These are phyloP conservation scores for Saccharomycopsis schoenii DNA, from an alignment of 805 yeast species.

Conservation along the genomic window DNA sequence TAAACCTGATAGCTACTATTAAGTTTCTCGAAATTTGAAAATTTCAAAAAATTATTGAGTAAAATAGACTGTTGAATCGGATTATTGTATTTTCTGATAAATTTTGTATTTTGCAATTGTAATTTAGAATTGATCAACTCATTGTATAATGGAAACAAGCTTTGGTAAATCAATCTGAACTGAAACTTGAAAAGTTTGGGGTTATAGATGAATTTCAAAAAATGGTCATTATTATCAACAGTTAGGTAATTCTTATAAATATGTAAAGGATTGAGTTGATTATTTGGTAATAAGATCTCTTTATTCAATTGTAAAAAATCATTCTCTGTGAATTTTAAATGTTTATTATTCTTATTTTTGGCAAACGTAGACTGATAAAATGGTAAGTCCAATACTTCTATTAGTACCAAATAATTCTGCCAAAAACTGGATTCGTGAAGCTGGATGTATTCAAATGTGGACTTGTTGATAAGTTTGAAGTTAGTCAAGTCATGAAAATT, in stretches of 20 bases:
- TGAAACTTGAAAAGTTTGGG: slow-evolving; percentile 27
- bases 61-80: slow-evolving; percentile 45
- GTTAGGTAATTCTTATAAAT: slow-evolving; percentile 10
- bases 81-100: slow-evolving; percentile 37
- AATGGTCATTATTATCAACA: neutral
- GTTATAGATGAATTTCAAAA: slow-evolving; percentile 12
- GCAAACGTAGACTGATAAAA: slow-evolving; percentile 1
- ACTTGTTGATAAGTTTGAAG: slow-evolving; percentile 12
- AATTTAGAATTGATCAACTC: slow-evolving; percentile 35
- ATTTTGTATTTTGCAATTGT: slow-evolving; percentile 30
- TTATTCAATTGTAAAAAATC: slow-evolving; percentile 12
- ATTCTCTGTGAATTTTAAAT: neutral
- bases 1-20: slow-evolving; percentile 26
- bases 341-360: slow-evolving; percentile 1
- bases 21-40: slow-evolving; percentile 28
- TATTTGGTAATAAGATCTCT: slow-evolving; percentile 1
- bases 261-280: slow-evolving; percentile 9
- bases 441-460: slow-evolving; percentile 15
- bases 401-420: slow-evolving; percentile 7
- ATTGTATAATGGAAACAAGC: slow-evolving; percentile 35
- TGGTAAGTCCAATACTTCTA: slow-evolving; percentile 4
- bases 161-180: slow-evolving; percentile 30
- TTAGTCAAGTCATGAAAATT: slow-evolving; percentile 10
- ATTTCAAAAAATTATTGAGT: slow-evolving; percentile 31
- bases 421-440: slow-evolving; percentile 9